Base-by-base conservation (phyloP, 805 yeast species). In the Nakazawaea sp. region DNA sequence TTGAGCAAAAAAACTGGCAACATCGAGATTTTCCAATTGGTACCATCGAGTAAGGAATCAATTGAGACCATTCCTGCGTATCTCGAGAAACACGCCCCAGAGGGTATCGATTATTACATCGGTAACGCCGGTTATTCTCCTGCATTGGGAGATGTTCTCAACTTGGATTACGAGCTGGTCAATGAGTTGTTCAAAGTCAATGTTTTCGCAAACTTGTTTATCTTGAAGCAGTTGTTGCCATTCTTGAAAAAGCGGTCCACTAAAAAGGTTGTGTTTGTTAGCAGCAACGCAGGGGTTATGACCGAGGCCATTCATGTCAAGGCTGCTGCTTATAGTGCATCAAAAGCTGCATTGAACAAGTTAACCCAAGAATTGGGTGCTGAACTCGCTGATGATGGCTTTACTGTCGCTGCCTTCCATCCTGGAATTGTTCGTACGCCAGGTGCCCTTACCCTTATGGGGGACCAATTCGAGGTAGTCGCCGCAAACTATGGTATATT, bases 311-410 rank as follows among this genome's bases (percentile, higher is more conserved):
- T 45, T 8, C 51, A 50, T 4, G 16, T 47, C 12, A n/a, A 45
- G 6, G 29, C 39, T 12, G 43, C 53, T n/a, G 56, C 60, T n/a
- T 63, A 63, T 41, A 66, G 66, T 5, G 47, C 47, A 28, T 55
- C 65, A 7, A 61, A 63, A 46, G 61, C 63, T n/a, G 66, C 62
- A 2, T 43, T 62, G 42, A 61, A 62, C 47, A 55, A 48, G 44
- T 38, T 55, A 12, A 47, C 46, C 16, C 49, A 44, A 29, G 51
- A 51, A 18, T 23, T 62, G 27, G 43, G 56, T 32, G n/a, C 19
- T 21, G 65, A 61, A 38, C 36, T 50, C 27, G 40, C 38, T 13
- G 33, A 35, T 0, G n/a, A n/a, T n/a, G 50, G 48, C 9, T 30
- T 27, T 17, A 27, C 23, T 15, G 51, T 56, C 27, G 43, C 59